Evolutionary conservation across 2,329 filamentous ascomycete species (phyloP).

Genomic region (Neonectria magnoliae): DNA sequence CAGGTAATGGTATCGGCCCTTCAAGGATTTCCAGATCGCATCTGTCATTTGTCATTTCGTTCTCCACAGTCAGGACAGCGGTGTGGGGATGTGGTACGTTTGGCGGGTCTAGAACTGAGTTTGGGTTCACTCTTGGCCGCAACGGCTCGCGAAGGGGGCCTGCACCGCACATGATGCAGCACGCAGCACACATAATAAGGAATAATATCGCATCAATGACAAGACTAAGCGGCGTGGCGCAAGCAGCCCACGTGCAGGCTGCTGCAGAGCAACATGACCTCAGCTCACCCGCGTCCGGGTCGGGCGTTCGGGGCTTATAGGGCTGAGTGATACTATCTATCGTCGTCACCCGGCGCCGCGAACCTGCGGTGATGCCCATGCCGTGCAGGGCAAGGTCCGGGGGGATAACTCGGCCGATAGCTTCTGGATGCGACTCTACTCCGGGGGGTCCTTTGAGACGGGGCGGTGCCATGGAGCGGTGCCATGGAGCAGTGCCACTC

Average conservation of each 20-base stretch:
- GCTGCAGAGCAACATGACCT: slow-evolving; percentile 12
- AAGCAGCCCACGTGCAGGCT: slow-evolving; percentile 14
- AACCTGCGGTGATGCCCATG: slow-evolving; percentile 10
- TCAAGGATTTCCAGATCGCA: slow-evolving; percentile 22
- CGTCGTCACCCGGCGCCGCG: slow-evolving; percentile 6
- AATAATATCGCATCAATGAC: slow-evolving; percentile 1
- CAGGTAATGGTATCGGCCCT: slow-evolving; percentile 15
- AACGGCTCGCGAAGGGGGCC: background rate
- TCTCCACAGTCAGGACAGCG: slow-evolving; percentile 14
- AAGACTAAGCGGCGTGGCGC: slow-evolving; percentile 17
- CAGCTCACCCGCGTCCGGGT: slow-evolving; percentile 12
- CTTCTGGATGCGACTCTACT: slow-evolving; percentile 8
- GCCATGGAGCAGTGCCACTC: slow-evolving; percentile 18
- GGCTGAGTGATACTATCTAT: slow-evolving; percentile 23
- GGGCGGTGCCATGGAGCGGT: slow-evolving; percentile 4
- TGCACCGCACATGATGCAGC: background rate
- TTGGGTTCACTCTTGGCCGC: slow-evolving; percentile 7
- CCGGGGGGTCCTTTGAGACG: slow-evolving; percentile 10
- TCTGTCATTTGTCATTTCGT: slow-evolving; percentile 25
- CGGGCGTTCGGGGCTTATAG: slow-evolving; percentile 12
- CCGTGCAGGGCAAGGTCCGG: slow-evolving; percentile 17
- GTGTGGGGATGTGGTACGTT: slow-evolving; percentile 26
- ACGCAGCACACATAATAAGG: background rate
- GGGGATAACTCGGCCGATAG: slow-evolving; percentile 21
- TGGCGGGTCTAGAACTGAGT: slow-evolving; percentile 20